A percentile compares a stretch with the other conserved stretches of the same genome.
Evolutionary conservation across 176 grass and related monocot genomes (phyloP).

Genomic region (Phoenix dactylifera): DNA sequence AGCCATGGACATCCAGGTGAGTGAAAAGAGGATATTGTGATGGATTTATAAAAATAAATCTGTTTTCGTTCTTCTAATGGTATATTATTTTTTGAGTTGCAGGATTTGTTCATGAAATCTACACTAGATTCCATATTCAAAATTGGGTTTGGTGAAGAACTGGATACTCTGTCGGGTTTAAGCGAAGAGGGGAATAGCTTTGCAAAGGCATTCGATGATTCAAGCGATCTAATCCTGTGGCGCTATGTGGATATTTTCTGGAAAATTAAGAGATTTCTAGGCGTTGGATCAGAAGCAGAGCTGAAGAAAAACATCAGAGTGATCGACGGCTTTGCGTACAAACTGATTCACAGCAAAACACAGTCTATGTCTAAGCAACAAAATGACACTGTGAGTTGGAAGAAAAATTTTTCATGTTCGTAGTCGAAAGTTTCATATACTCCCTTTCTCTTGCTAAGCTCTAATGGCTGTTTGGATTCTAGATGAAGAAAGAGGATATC

Average conservation of each 20-base stretch:
- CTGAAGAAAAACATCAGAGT: conserved; percentile 45
- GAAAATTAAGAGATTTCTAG: conserved; percentile 52
- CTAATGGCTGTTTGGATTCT: conserved; percentile 1
- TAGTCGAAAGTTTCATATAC: no score
- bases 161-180: conserved; percentile 30
- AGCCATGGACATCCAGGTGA: conserved; percentile 39
- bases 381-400: conserved; percentile 6
- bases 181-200: conserved; percentile 30
- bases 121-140: conserved; percentile 70
- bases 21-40: no score
- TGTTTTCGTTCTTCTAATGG: background rate
- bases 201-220: conserved; percentile 60
- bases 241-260: conserved; percentile 55
- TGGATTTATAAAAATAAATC: no score
- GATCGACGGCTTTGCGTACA: conserved; percentile 58
- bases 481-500: conserved; percentile 45
- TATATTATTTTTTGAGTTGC: background rate
- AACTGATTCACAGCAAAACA: conserved; percentile 15
- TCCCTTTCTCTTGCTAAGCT: no score
- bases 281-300: conserved; percentile 43
- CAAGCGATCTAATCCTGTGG: conserved; percentile 37
- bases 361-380: background rate
- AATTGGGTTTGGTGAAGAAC: conserved; percentile 48
- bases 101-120: conserved; percentile 59
- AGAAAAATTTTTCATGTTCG: no score